Evolutionary conservation across 2,329 filamentous ascomycete genomes (phyloP).

Genomic region (Monosporascus sp.): DNA sequence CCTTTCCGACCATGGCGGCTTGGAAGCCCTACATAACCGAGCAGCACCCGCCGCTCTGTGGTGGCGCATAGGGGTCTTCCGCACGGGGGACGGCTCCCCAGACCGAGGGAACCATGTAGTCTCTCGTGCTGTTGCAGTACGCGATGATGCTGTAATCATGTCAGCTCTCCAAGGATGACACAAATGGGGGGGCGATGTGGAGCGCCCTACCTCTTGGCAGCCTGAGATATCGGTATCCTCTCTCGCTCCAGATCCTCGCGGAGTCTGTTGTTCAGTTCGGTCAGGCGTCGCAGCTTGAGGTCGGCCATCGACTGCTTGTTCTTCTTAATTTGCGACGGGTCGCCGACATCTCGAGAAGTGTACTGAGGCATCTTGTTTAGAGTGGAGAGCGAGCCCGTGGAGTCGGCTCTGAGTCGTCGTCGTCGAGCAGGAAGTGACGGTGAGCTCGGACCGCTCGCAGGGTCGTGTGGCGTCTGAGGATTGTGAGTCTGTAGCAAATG

Average conservation of each 20-base stretch:
- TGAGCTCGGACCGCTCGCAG: constrained; percentile 17
- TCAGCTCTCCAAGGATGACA: constrained; percentile 6
- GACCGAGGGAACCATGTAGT: constrained; percentile 97
- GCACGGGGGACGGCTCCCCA: constrained; percentile 93
- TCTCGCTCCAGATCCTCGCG: constrained; percentile 94
- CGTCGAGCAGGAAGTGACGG: constrained; percentile 12
- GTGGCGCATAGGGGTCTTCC: constrained; percentile 97
- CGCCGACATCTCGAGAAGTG: constrained; percentile 62
- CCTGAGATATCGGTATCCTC: constrained; percentile 92
- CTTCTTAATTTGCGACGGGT: constrained; percentile 69
- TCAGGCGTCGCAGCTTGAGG: constrained; percentile 91
- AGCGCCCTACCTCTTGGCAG: constrained; percentile 69
- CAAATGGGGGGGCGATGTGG: background rate
- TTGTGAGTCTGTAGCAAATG: constrained; percentile 16
- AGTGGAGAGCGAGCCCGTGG: constrained; percentile 15
- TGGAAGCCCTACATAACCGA: constrained; percentile 70
- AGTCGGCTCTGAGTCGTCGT: constrained; percentile 7
- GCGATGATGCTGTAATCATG: constrained; percentile 72
- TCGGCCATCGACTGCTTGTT: constrained; percentile 99
- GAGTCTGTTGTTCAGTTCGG: constrained; percentile 92
- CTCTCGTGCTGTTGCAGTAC: constrained; percentile 95
- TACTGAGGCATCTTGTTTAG: constrained; percentile 56
- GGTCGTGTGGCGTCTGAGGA: constrained; percentile 13
- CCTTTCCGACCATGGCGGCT: constrained; percentile 7
- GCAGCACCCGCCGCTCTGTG: constrained; percentile 90